A percentile compares a stretch with the other conserved stretches of the same genome.
Evolutionary conservation across 352 stramenopile genomes (phyloP).

Genomic region (Aphanomyces cochlioides): DNA sequence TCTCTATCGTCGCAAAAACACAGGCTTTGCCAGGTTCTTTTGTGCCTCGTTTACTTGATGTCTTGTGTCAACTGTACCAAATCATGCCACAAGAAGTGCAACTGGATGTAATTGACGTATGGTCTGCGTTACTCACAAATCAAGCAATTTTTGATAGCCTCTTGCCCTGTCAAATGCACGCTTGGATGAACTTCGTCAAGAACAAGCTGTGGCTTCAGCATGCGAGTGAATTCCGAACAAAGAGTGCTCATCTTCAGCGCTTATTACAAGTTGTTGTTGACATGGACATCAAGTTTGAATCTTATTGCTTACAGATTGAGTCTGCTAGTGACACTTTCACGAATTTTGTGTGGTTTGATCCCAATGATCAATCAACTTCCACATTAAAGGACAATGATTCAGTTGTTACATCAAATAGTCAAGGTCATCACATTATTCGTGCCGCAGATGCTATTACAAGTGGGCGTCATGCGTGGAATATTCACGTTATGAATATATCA

Average conservation of each 20-base stretch:
- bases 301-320: neutral
- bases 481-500: neutral
- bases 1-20: neutral
- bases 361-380: neutral
- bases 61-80: conserved; percentile 24
- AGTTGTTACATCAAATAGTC: too few species aligned
- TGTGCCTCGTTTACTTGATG: neutral
- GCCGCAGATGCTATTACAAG: neutral
- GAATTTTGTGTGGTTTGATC: neutral
- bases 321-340: neutral
- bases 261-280: conserved; percentile 56
- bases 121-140: neutral
- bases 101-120: conserved; percentile 13
- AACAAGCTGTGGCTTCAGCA: conserved; percentile 53
- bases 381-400: too few species aligned
- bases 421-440: too few species aligned
- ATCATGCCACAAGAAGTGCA: conserved; percentile 16
- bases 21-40: neutral
- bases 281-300: conserved; percentile 36
- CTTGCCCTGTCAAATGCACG: neutral
- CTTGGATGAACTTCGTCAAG: conserved; percentile 33
- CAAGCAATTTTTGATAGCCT: neutral
- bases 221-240: conserved; percentile 43
- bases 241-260: conserved; percentile 54
- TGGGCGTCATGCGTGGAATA: conserved; percentile 9